A percentile compares a stretch with the other conserved stretches of the same genome.
Evolutionary conservation across 2,329 filamentous ascomycete genomes (phyloP).

Genomic region (Trichoderma asperellum): DNA sequence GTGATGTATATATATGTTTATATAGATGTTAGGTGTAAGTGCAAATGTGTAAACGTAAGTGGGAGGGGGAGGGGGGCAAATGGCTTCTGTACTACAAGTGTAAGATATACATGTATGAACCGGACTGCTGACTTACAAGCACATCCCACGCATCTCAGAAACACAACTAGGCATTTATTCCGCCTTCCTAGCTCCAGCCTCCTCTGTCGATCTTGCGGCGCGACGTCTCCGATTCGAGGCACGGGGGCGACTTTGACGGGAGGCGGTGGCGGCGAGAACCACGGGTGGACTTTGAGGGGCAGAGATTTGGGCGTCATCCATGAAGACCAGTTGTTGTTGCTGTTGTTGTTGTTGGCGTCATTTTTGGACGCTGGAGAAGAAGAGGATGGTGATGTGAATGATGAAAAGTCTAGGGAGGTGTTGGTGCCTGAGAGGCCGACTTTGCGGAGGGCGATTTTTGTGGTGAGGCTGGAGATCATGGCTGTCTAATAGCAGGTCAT

Average conservation of each 20-base stretch:
- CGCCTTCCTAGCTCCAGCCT: slow-evolving; percentile 51
- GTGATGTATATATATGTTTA: not conserved
- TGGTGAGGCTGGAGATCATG: slow-evolving; percentile 61
- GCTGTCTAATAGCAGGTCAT: not conserved
- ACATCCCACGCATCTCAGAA: slow-evolving; percentile 59
- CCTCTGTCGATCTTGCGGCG: slow-evolving; percentile 52
- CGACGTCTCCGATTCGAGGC: slow-evolving; percentile 54
- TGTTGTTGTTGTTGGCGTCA: not conserved
- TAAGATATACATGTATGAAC: too few species aligned
- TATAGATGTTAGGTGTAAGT: not conserved
- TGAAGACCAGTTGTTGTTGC: slow-evolving; percentile 42
- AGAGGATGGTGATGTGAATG: slow-evolving; percentile 34
- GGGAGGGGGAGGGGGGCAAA: not conserved
- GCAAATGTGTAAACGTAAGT: not conserved
- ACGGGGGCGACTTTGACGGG: slow-evolving; percentile 51
- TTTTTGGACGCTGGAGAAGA: slow-evolving; percentile 30
- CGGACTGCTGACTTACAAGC: slow-evolving; percentile 36
- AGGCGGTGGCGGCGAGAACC: slow-evolving; percentile 56
- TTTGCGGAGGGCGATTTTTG: slow-evolving; percentile 63
- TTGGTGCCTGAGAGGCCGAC: slow-evolving; percentile 57
- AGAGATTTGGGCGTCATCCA: slow-evolving; percentile 54
- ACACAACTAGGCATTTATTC: slow-evolving; percentile 52
- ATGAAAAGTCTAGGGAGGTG: slow-evolving; percentile 50
- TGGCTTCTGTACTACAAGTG: too few species aligned
- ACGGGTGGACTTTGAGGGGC: slow-evolving; percentile 57